phyloP scores from a whole-genome alignment of 768 basidiomycete genomes.

The Leccinum variicolor region DNA sequence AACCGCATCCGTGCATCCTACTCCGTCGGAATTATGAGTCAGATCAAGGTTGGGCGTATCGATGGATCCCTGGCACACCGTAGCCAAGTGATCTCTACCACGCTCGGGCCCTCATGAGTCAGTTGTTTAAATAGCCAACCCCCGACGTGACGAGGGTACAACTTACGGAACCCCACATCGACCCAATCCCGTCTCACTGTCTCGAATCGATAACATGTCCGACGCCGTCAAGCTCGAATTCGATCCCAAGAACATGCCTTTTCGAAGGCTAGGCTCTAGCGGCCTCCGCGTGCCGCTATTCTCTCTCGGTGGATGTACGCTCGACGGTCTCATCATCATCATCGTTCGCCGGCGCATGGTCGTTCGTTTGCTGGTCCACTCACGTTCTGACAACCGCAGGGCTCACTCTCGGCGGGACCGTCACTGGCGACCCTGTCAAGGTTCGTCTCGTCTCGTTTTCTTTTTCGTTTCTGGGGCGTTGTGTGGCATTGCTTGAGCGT shows the following conservation, averaged over 20 bases:
- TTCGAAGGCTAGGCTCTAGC: conserved; percentile 42
- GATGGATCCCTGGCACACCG: not conserved
- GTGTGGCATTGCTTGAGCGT: not conserved
- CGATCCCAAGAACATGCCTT: conserved; percentile 37
- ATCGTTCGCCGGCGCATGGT: not conserved
- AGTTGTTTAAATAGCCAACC: not conserved
- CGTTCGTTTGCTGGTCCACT: not conserved
- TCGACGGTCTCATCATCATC: not conserved
- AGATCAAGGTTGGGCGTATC: not conserved
- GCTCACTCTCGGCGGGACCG: conserved; percentile 47
- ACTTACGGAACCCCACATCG: not conserved
- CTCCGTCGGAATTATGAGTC: not conserved
- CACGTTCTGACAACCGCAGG: conserved; percentile 17
- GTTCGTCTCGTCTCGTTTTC: conserved; percentile 9
- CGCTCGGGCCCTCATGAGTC: not conserved
- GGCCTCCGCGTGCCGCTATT: conserved; percentile 51
- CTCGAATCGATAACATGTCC: conserved; percentile 19
- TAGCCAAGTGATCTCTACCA: not conserved
- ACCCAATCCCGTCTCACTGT: not conserved
- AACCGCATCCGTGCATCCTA: not conserved
- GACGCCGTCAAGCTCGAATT: conserved; percentile 27
- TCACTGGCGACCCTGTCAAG: conserved; percentile 52
- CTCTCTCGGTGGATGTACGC: conserved; percentile 48
- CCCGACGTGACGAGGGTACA: not conserved
- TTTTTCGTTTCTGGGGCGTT: not conserved